A percentile compares a stretch with the other conserved stretches of the same genome.
phyloP scores from a whole-genome alignment of 768 basidiomycete genomes.

The Serendipita vermifera region DNA sequence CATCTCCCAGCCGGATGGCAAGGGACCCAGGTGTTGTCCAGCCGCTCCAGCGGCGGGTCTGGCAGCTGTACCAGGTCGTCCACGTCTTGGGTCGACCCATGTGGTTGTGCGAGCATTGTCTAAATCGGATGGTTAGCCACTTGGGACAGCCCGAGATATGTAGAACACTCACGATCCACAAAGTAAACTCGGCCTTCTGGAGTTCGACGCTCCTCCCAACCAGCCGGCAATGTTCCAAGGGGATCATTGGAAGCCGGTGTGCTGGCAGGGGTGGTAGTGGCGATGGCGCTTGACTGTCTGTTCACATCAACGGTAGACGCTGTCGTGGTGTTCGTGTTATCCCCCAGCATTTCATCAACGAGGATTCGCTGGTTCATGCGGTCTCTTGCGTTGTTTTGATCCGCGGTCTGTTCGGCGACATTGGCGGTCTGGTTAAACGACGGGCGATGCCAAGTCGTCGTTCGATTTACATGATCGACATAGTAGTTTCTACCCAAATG shows the following conservation, averaged over 20 bases:
- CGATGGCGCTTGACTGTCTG: constrained; percentile 24
- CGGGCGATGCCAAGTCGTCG: constrained; percentile 95
- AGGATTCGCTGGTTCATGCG: constrained; percentile 75
- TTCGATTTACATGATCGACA: constrained; percentile 95
- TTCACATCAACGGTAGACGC: constrained; percentile 21
- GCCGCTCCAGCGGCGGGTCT: not conserved
- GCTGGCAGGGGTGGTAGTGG: constrained; percentile 30
- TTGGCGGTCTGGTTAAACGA: constrained; percentile 65
- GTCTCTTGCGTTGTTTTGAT: constrained; percentile 75
- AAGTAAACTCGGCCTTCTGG: constrained; percentile 98
- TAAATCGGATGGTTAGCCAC: not conserved
- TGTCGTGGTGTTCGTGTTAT: constrained; percentile 32
- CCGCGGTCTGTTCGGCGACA: constrained; percentile 52
- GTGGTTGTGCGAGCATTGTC: constrained; percentile 97
- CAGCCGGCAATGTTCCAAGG: constrained; percentile 77
- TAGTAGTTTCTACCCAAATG: constrained; percentile 94
- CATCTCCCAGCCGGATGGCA: constrained; percentile 99
- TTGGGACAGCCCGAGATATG: not conserved
- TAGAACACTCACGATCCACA: constrained; percentile 51
- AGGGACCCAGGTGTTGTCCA: constrained; percentile 66
- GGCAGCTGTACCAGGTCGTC: not conserved
- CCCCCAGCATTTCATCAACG: constrained; percentile 76
- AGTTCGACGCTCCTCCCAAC: constrained; percentile 98
- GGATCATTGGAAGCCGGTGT: constrained; percentile 28
- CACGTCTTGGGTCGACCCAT: constrained; percentile 96